These are phyloP conservation scores for Penicillium sp. DNA, from an alignment of 2,329 filamentous ascomycete genomes.

Conservation along the genomic window DNA sequence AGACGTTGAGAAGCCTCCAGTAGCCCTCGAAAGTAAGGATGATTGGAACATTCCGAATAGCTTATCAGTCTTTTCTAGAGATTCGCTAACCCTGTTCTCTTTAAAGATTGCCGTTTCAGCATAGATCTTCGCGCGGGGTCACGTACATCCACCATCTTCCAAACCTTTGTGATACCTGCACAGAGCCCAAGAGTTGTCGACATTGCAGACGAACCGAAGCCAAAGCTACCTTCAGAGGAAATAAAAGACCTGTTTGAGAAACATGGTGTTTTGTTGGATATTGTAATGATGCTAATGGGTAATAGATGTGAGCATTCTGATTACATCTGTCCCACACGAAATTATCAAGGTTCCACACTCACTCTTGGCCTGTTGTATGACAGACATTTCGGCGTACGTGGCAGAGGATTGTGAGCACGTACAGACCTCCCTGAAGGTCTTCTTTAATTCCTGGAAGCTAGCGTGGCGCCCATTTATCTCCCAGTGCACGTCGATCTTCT, in stretches of 20 bases:
- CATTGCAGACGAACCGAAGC: neutral
- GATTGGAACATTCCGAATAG: neutral
- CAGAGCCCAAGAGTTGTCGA: slow-evolving; percentile 3
- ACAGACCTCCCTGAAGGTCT: neutral
- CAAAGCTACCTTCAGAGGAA: too few species aligned
- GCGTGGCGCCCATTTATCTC: neutral
- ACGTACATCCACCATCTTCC: slow-evolving; percentile 4
- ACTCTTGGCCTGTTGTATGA: neutral
- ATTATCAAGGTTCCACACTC: neutral
- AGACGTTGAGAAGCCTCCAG: neutral
- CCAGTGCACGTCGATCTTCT: neutral
- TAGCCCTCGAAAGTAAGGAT: neutral
- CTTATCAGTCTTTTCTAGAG: neutral
- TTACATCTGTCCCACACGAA: neutral
- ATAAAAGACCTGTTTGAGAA: neutral
- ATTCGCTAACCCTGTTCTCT: neutral
- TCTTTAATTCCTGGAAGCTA: neutral
- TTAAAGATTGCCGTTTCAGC: slow-evolving; percentile 6
- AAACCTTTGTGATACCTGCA: neutral
- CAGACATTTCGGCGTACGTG: neutral
- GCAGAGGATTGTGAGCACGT: neutral
- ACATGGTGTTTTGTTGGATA: slow-evolving; percentile 1
- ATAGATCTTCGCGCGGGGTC: slow-evolving; percentile 8
- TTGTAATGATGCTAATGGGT: slow-evolving; percentile 12
- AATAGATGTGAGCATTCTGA: slow-evolving; percentile 4